A percentile compares a stretch with the other conserved stretches of the same genome.
These are phyloP conservation scores for Boletus sp. DNA, from an alignment of 768 basidiomycete species.

Conservation along the genomic window DNA sequence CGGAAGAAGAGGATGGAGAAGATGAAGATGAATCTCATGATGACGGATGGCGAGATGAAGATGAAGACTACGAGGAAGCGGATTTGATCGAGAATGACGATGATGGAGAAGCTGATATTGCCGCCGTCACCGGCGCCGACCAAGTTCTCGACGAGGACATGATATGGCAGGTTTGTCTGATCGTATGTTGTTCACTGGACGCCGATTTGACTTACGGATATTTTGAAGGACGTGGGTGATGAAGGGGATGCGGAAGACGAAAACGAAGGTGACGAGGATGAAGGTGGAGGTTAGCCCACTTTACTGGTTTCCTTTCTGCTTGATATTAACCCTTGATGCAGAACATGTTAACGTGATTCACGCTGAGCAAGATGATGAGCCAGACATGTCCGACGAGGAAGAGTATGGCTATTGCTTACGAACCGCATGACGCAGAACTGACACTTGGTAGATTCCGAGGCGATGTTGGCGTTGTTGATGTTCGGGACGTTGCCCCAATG, in stretches of 20 bases:
- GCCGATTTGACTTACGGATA: constrained; percentile 8
- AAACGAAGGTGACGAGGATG: constrained; percentile 49
- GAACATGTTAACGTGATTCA: constrained; percentile 60
- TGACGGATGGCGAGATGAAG: constrained; percentile 57
- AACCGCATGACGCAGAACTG: constrained; percentile 8
- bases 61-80: constrained; percentile 58
- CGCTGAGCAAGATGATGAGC: constrained; percentile 60
- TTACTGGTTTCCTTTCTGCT: neutral
- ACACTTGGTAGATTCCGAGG: constrained; percentile 37
- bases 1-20: constrained; percentile 62
- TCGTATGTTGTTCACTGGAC: neutral
- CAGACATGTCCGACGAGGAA: constrained; percentile 66
- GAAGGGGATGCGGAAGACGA: constrained; percentile 57
- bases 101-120: constrained; percentile 44
- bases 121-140: constrained; percentile 49
- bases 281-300: constrained; percentile 19
- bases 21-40: constrained; percentile 46
- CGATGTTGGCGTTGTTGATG: constrained; percentile 40
- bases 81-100: constrained; percentile 64
- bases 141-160: constrained; percentile 51
- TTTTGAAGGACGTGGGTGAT: constrained; percentile 52
- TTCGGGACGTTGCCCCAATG: constrained; percentile 30
- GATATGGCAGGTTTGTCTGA: constrained; percentile 53
- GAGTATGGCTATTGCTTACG: constrained; percentile 42
- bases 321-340: constrained; percentile 18